Percentiles rank a stretch among this genome's conserved stretches.
Conservation (phyloP, 2,329 filamentous ascomycete genomes). For the Pyrenophora seminiperda region DNA sequence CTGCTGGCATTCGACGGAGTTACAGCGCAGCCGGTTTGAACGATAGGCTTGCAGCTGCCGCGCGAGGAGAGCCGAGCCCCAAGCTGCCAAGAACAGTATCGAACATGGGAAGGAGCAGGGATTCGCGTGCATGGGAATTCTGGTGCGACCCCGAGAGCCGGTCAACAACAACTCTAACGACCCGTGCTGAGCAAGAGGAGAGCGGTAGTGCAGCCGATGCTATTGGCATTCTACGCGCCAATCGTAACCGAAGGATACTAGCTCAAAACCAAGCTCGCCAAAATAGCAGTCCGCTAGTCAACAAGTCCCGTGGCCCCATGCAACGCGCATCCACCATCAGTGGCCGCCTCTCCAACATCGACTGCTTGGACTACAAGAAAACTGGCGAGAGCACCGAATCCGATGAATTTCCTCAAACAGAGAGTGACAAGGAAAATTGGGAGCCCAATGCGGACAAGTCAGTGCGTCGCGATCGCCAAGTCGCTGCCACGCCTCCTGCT, state of each 20-base stretch:
- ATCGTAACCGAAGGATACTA: constrained; percentile 59
- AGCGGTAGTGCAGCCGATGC: constrained; percentile 80
- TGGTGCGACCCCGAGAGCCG: constrained; percentile 81
- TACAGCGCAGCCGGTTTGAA: constrained; percentile 65
- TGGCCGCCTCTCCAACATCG: constrained; percentile 42
- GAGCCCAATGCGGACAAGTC: constrained; percentile 50
- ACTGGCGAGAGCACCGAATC: constrained; percentile 44
- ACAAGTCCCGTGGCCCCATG: constrained; percentile 40
- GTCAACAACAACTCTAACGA: constrained; percentile 70
- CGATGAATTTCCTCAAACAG: constrained; percentile 62
- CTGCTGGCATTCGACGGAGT: constrained; percentile 69
- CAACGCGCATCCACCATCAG: constrained; percentile 44
- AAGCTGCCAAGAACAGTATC: constrained; percentile 56
- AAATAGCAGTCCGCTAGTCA: constrained; percentile 59
- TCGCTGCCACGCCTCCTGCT: constrained; percentile 38
- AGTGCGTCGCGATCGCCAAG: constrained; percentile 35
- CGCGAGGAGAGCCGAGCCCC: constrained; percentile 37
- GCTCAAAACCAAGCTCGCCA: constrained; percentile 66
- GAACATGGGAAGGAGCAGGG: constrained; percentile 74
- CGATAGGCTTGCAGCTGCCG: constrained; percentile 40
- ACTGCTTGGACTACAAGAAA: constrained; percentile 24
- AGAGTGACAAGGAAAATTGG: constrained; percentile 97
- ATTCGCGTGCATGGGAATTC: constrained; percentile 89
- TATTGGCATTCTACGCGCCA: constrained; percentile 79
- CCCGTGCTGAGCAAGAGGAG: constrained; percentile 79